A percentile compares a stretch with the other conserved stretches of the same genome.
Conservation (phyloP, 257 asterid species). For the Fraxinus americana region DNA sequence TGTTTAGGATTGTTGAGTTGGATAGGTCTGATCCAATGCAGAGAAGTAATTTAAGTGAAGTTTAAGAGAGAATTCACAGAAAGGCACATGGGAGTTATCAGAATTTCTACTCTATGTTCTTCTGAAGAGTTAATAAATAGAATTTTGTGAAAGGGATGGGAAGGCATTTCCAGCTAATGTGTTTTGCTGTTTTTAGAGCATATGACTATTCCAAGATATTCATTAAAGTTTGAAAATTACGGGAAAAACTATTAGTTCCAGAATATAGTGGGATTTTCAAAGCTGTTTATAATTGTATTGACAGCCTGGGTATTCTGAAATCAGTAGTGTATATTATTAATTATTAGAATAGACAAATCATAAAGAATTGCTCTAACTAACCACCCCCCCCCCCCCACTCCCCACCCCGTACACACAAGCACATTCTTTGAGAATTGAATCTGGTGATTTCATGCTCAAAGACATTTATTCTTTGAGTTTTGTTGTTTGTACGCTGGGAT, state of each 20-base stretch:
- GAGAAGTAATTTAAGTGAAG: slow-evolving; percentile 41
- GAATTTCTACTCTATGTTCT: slow-evolving; percentile 31
- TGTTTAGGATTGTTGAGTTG: slow-evolving; percentile 49
- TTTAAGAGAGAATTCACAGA: slow-evolving; percentile 24
- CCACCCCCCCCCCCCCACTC: no score
- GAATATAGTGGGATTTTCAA: slow-evolving; percentile 34
- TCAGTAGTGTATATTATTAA: background rate
- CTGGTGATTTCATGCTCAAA: no score
- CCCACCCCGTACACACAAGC: no score
- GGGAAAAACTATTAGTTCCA: slow-evolving; percentile 41
- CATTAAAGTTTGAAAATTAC: slow-evolving; percentile 33
- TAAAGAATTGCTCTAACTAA: no score
- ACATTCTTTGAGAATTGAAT: no score
- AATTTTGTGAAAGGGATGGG: slow-evolving; percentile 43
- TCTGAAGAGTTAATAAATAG: slow-evolving; percentile 31
- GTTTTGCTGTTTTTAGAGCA: slow-evolving; percentile 43
- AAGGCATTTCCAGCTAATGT: slow-evolving; percentile 44
- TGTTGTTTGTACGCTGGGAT: no score
- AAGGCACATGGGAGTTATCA: slow-evolving; percentile 61
- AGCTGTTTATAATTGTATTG: slow-evolving; percentile 5
- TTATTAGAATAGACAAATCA: background rate
- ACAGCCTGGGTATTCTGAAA: slow-evolving; percentile 28
- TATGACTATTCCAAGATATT: slow-evolving; percentile 47
- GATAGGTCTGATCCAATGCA: slow-evolving; percentile 48
- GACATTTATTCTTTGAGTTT: no score